Evolutionary conservation across 2,329 filamentous ascomycete species (phyloP).

Genomic region (Leptographium wingfieldii): DNA sequence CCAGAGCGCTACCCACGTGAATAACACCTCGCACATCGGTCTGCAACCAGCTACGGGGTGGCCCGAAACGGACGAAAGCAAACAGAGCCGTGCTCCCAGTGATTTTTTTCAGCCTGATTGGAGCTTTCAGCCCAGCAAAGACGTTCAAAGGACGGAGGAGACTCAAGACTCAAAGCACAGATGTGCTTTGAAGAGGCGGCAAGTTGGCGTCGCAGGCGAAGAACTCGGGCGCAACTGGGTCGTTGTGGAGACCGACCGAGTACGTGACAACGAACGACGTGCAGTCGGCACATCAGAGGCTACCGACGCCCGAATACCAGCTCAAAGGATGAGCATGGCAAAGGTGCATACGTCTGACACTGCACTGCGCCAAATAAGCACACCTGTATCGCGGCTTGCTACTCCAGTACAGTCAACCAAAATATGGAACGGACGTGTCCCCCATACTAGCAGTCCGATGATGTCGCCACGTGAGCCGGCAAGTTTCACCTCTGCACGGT

Average conservation of each 20-base stretch:
- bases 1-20: background rate
- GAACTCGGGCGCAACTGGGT: constrained; percentile 60
- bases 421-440: constrained; percentile 23
- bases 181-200: constrained; percentile 39
- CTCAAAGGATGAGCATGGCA: constrained; percentile 1
- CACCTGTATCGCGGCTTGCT: constrained; percentile 25
- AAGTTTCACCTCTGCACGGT: constrained; percentile 39
- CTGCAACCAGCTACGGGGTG: background rate
- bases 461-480: constrained; percentile 31
- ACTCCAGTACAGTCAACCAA: constrained; percentile 2
- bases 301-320: constrained; percentile 5
- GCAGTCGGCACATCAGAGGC: constrained; percentile 2
- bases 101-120: background rate
- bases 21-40: background rate
- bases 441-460: constrained; percentile 31
- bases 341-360: constrained; percentile 17
- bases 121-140: too few species aligned
- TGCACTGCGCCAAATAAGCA: constrained; percentile 32
- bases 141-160: background rate
- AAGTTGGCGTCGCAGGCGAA: constrained; percentile 37
- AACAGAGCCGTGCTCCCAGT: background rate
- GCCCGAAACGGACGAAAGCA: background rate
- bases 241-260: constrained; percentile 37
- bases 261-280: background rate
- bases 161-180: constrained; percentile 4